Evolutionary conservation across 176 grass and related monocot genomes (phyloP).

Genomic region (Carex littledalei): DNA sequence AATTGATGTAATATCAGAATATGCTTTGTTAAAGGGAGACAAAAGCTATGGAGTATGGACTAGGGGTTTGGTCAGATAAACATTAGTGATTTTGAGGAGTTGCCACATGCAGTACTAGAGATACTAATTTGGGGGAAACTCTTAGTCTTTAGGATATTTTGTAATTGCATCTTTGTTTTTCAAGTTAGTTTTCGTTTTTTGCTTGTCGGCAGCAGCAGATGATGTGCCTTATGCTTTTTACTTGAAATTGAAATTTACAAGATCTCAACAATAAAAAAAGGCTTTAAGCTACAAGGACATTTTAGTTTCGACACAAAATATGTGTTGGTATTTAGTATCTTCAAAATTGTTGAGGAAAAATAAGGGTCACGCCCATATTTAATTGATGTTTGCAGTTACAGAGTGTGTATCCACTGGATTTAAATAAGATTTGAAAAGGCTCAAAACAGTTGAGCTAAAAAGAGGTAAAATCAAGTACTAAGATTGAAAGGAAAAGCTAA

Average conservation of each 20-base stretch:
- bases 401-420: too few relatives aligned
- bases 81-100: neutral
- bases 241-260: neutral
- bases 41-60: too few relatives aligned
- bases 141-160: neutral
- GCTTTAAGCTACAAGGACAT: too few relatives aligned
- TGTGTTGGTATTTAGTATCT: neutral
- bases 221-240: neutral
- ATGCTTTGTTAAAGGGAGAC: neutral
- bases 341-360: too few relatives aligned
- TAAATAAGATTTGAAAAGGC: too few relatives aligned
- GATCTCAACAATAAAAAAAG: neutral
- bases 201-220: neutral
- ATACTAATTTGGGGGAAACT: neutral
- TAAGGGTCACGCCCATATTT: too few relatives aligned
- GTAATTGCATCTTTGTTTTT: neutral
- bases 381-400: too few relatives aligned
- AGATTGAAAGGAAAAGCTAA: too few relatives aligned
- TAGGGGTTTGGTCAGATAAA: neutral
- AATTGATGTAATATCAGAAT: neutral
- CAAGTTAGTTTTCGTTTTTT: neutral
- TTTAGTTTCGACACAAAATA: neutral
- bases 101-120: neutral
- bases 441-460: too few relatives aligned
- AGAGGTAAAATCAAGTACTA: too few relatives aligned